Percentiles rank a stretch among this genome's conserved stretches.
These are phyloP conservation scores for Fomitopsis pinicola DNA, from an alignment of 1,284 basidiomycete genomes.

Conservation along the genomic window DNA sequence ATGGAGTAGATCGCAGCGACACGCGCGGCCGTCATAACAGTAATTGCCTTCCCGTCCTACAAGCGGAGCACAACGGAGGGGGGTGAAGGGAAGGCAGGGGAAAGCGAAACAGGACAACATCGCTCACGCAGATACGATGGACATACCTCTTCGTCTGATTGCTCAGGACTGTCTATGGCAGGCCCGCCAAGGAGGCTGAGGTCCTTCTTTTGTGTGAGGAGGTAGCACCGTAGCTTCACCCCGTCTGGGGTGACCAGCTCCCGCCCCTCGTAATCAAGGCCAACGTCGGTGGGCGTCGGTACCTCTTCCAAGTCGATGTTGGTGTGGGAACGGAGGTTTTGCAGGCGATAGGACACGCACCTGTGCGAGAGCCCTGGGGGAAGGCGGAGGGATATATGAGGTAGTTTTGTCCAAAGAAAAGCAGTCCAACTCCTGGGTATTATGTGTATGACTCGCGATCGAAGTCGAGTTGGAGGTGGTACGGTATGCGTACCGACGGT, in stretches of 20 bases:
- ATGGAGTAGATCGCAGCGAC: too few species aligned
- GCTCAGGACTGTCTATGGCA: slow-evolving; percentile 7
- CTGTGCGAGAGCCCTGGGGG: slow-evolving; percentile 76
- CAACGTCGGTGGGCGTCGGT: slow-evolving; percentile 63
- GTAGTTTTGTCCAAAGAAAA: slow-evolving; percentile 83
- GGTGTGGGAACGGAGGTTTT: not conserved
- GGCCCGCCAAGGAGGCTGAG: slow-evolving; percentile 19
- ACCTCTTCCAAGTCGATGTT: slow-evolving; percentile 49
- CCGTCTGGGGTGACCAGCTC: slow-evolving; percentile 61
- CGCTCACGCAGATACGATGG: not conserved
- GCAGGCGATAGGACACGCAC: slow-evolving; percentile 34
- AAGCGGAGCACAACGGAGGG: too few species aligned
- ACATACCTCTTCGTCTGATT: slow-evolving; percentile 21
- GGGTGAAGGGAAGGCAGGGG: too few species aligned
- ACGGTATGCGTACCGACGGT: slow-evolving; percentile 50
- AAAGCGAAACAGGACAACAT: not conserved
- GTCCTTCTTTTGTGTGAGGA: slow-evolving; percentile 47
- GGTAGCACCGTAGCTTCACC: slow-evolving; percentile 55
- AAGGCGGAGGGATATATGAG: slow-evolving; percentile 90
- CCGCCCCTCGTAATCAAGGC: slow-evolving; percentile 72
- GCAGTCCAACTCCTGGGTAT: slow-evolving; percentile 59
- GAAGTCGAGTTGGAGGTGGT: not conserved
- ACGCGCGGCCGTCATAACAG: too few species aligned
- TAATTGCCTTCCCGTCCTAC: too few species aligned
- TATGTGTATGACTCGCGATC: not conserved